A percentile compares a stretch with the other conserved stretches of the same genome.
Conservation (phyloP, 192 early-diverging fungal species). For the Gonapodya sp. region DNA sequence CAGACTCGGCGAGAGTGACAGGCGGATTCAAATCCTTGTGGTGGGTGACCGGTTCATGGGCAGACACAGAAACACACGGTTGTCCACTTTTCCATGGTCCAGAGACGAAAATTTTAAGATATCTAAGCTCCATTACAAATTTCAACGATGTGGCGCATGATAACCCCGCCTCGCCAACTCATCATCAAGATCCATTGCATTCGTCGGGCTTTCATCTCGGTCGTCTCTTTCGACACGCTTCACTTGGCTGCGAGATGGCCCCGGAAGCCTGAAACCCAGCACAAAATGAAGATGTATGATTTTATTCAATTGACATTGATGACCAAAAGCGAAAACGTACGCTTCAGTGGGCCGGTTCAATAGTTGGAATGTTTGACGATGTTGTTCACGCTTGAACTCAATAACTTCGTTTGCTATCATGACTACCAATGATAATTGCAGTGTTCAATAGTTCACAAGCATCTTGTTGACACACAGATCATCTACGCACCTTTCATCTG, state of each 20-base stretch:
- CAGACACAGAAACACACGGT: no score
- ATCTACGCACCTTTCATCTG: conserved; percentile 62
- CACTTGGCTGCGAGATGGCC: background rate
- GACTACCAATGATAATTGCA: conserved; percentile 27
- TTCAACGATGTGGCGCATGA: background rate
- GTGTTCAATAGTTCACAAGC: background rate
- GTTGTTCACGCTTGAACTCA: conserved; percentile 44
- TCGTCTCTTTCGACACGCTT: background rate
- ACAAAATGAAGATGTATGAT: background rate
- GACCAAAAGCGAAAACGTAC: background rate
- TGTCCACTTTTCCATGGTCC: no score
- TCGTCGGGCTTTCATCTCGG: background rate
- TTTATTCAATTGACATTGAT: background rate
- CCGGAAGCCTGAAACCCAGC: conserved; percentile 2
- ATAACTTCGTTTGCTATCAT: conserved; percentile 75
- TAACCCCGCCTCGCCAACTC: conserved; percentile 3
- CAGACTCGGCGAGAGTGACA: no score
- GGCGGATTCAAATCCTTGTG: no score
- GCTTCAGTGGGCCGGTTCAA: background rate
- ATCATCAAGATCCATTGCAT: conserved; percentile 7
- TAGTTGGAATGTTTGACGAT: background rate
- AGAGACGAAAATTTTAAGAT: background rate
- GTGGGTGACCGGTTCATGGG: no score
- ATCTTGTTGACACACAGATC: background rate
- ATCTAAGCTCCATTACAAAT: background rate